These are phyloP conservation scores for Bifiguratus adelaidae DNA, from an alignment of 192 early-diverging fungal species.

Conservation along the genomic window DNA sequence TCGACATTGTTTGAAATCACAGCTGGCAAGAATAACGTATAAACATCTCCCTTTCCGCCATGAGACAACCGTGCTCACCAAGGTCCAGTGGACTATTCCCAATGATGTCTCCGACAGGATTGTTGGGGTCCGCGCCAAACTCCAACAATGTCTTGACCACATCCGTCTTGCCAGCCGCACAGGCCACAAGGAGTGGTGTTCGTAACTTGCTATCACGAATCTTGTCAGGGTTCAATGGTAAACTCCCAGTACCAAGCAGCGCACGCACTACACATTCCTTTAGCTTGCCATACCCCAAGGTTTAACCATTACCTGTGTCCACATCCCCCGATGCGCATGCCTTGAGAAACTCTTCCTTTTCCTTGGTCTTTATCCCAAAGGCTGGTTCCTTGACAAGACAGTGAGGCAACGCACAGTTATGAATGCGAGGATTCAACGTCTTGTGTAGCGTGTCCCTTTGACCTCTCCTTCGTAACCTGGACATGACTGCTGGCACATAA, in stretches of 20 bases:
- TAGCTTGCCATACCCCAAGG: background rate
- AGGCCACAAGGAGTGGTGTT: constrained; percentile 18
- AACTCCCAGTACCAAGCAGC: constrained; percentile 2
- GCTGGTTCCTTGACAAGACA: background rate
- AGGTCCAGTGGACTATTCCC: constrained; percentile 20
- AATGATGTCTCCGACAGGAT: constrained; percentile 17
- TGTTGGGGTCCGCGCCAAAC: constrained; percentile 17
- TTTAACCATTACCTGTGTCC: constrained; percentile 6
- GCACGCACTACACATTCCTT: constrained; percentile 1
- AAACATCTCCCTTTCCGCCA: background rate
- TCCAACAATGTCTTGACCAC: constrained; percentile 7
- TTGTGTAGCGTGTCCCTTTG: background rate
- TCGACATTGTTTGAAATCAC: constrained; percentile 23
- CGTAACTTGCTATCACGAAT: constrained; percentile 17
- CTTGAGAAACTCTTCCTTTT: constrained; percentile 14
- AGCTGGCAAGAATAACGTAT: background rate
- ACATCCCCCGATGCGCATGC: constrained; percentile 14
- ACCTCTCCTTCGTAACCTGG: too few relatives aligned
- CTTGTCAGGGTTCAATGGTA: constrained; percentile 11
- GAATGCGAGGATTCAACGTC: background rate
- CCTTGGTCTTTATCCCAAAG: constrained; percentile 12
- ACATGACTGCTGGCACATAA: too few relatives aligned
- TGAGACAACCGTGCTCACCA: background rate
- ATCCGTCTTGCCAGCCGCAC: constrained; percentile 17
- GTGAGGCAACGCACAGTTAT: background rate